Evolutionary conservation across 768 basidiomycete genomes (phyloP), one percentile per base, ranked within the genome.

Genomic region (Terana coerulea): DNA sequence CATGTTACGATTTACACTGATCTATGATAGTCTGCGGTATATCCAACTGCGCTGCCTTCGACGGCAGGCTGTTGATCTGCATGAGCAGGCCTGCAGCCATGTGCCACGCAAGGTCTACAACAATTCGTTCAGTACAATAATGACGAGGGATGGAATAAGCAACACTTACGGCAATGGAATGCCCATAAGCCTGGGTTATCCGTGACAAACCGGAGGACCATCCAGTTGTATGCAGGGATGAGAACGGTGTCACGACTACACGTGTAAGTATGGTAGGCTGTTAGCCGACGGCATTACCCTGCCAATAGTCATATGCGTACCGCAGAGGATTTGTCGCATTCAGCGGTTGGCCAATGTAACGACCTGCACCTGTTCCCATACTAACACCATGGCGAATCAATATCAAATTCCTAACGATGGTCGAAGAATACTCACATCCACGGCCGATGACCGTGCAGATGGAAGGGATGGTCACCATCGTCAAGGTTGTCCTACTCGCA

Each of bases 101-200:
- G 41, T 54, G 53, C 48, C 53, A 54, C 1, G 41, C 7, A 17
- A 49, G 44, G 26, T 54, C 53, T 54, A 21, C 10, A 11, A 17
- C 15, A 22, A 19, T n/a, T 19, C n/a, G 1, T 8, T 19, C 30
- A 34, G 17, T 7, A n/a, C n/a, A n/a, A n/a, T n/a, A n/a, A n/a
- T n/a, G n/a, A n/a, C n/a, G n/a, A n/a, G n/a, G n/a, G n/a, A n/a
- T n/a, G n/a, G n/a, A n/a, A n/a, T 14, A 46, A 5, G 17, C 35
- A 37, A 11, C 21, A 33, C 57, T 62, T 61, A 54, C 72, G 75
- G 31, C 75, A 76, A 57, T 76, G 75, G 61, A 76, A 71, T 1
- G 72, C 71, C 74, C 74, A 76, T 33, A 73, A 51, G 26, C 75
- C 75, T 0, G 75, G 70, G 48, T 75, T 75, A 57, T 76, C 72